Conservation (phyloP, 164 flowering plant genomes). For the Cinnamomum chago region DNA sequence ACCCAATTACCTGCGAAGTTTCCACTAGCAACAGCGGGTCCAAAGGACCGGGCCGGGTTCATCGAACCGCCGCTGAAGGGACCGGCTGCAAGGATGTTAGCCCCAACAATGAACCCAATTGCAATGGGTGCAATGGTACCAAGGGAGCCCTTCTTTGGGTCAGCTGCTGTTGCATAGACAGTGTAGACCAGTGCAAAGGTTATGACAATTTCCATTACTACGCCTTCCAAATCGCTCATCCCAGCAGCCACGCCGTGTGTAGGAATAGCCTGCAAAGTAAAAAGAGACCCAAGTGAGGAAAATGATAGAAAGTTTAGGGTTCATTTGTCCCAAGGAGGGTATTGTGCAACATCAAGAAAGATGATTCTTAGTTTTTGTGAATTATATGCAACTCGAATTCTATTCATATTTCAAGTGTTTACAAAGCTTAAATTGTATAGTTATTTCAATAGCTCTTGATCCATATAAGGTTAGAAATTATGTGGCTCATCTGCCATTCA, state of each 20-base stretch:
- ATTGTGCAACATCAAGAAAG: too few relatives aligned
- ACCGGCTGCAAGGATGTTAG: conserved; percentile 67
- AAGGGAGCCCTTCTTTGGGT: conserved; percentile 61
- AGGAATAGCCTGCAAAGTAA: conserved; percentile 33
- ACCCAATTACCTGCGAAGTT: conserved; percentile 51
- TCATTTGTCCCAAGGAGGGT: too few relatives aligned
- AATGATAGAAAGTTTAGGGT: too few relatives aligned
- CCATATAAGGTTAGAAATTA: too few relatives aligned
- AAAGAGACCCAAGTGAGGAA: too few relatives aligned
- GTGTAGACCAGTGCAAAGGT: conserved; percentile 73
- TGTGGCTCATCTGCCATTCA: too few relatives aligned
- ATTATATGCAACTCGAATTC: too few relatives aligned
- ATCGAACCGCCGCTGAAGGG: conserved; percentile 74
- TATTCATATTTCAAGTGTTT: too few relatives aligned
- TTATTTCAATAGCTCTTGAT: too few relatives aligned
- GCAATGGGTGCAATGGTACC: conserved; percentile 71
- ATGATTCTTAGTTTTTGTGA: too few relatives aligned
- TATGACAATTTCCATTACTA: conserved; percentile 56
- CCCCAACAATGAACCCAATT: conserved; percentile 75
- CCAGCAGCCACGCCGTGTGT: conserved; percentile 50
- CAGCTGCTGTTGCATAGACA: conserved; percentile 71
- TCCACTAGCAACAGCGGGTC: conserved; percentile 63
- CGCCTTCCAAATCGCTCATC: conserved; percentile 29
- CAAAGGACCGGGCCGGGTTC: conserved; percentile 78
- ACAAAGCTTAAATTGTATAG: too few relatives aligned